These are phyloP conservation scores for Halenospora varia DNA, from an alignment of 495 filamentous ascomycete species.

Conservation along the genomic window DNA sequence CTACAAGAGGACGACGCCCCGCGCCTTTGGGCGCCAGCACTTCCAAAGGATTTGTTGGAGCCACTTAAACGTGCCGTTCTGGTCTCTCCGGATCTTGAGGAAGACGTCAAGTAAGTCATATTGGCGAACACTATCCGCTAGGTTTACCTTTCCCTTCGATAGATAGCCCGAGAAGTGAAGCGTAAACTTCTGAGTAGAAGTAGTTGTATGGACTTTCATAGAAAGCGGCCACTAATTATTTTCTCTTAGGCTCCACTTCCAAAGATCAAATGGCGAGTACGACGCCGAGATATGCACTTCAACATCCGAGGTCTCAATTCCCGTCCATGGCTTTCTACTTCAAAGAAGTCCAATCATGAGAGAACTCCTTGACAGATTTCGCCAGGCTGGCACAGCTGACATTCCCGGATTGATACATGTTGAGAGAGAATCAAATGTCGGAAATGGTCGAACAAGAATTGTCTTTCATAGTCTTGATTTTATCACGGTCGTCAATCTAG, in stretches of 20 bases:
- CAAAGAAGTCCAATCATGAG: conserved; percentile 67
- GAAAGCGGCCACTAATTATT: too few relatives aligned
- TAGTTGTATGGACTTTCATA: too few relatives aligned
- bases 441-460: neutral
- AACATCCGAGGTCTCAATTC: conserved; percentile 61
- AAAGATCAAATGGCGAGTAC: conserved; percentile 34
- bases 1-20: conserved; percentile 3
- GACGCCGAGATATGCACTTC: conserved; percentile 36
- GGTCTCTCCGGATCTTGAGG: conserved; percentile 19
- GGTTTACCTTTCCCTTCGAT: too few relatives aligned
- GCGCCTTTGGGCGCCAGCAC: conserved; percentile 12
- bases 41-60: conserved; percentile 16
- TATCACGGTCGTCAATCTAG: conserved; percentile 64
- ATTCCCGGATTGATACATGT: conserved; percentile 11
- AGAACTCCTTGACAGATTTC: conserved; percentile 50
- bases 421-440: neutral
- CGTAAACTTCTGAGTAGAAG: too few relatives aligned
- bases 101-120: conserved; percentile 17
- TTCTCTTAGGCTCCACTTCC: conserved; percentile 20
- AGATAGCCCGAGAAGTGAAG: too few relatives aligned
- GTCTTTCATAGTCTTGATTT: conserved; percentile 47
- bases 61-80: conserved; percentile 24
- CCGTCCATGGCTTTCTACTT: conserved; percentile 79
- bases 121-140: conserved; percentile 10
- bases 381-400: conserved; percentile 28